A percentile compares a stretch with the other conserved stretches of the same genome.
Evolutionary conservation across 192 early-diverging fungal species (phyloP).

Genomic region (Martensiomyces pterosporus): DNA sequence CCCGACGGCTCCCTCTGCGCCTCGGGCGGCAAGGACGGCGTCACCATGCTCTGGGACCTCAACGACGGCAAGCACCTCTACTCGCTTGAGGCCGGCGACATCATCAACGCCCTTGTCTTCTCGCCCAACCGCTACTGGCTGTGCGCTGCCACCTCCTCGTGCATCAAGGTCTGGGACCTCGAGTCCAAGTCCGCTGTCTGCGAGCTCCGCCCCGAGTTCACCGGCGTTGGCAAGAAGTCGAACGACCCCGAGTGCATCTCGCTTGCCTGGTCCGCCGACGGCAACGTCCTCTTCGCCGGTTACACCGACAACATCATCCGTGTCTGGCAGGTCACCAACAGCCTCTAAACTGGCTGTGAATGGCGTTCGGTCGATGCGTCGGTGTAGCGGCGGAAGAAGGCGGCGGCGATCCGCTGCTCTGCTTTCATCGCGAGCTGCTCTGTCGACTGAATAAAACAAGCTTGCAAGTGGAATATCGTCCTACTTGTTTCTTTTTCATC

Average conservation of each 20-base stretch:
- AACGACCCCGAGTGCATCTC: constrained; percentile 86
- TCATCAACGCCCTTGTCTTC: constrained; percentile 97
- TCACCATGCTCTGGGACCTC: constrained; percentile 99
- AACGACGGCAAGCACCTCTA: constrained; percentile 99
- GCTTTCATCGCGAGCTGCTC: too few relatives aligned
- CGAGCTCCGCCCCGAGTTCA: constrained; percentile 79
- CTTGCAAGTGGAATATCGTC: constrained; percentile 49
- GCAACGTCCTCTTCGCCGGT: constrained; percentile 95
- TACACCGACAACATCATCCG: constrained; percentile 91
- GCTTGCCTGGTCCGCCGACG: constrained; percentile 98
- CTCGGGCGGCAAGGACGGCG: constrained; percentile 98
- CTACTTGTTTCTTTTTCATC: constrained; percentile 33
- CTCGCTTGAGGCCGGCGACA: constrained; percentile 92
- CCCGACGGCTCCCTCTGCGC: constrained; percentile 99
- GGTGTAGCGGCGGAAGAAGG: too few relatives aligned
- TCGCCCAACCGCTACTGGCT: constrained; percentile 99
- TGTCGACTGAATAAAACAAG: constrained; percentile 6
- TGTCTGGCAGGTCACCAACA: constrained; percentile 77
- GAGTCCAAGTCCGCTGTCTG: constrained; percentile 97
- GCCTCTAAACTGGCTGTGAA: too few relatives aligned
- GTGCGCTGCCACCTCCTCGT: constrained; percentile 90
- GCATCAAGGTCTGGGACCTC: constrained; percentile 99
- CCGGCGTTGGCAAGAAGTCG: constrained; percentile 69
- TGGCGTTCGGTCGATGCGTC: too few relatives aligned
- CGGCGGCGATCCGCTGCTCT: too few relatives aligned